Evolutionary conservation across 345 rosid genomes (phyloP).

Genomic region (Rhizophora apiculata): DNA sequence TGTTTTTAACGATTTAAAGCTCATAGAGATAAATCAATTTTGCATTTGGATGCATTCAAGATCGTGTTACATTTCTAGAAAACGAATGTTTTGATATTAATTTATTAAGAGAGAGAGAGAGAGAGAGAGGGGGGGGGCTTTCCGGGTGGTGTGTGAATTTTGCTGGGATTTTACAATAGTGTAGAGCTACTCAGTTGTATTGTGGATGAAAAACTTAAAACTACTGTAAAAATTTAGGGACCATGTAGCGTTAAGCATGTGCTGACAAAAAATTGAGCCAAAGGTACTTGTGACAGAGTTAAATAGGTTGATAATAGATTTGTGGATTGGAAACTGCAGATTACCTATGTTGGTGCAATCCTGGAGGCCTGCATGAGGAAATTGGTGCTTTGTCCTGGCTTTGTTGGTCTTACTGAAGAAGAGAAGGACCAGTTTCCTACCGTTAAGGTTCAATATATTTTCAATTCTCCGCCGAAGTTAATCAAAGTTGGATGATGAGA

Average conservation of each 20-base stretch:
- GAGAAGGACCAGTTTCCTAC: slow-evolving; percentile 71
- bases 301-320: background rate
- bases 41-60: too few species aligned
- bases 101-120: too few species aligned
- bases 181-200: too few species aligned
- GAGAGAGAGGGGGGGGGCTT: too few species aligned
- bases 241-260: background rate
- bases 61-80: too few species aligned
- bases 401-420: slow-evolving; percentile 86
- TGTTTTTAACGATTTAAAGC: too few species aligned
- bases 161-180: too few species aligned
- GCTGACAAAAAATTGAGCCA: background rate
- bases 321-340: slow-evolving; percentile 35
- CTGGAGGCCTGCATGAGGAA: slow-evolving; percentile 93
- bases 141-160: too few species aligned
- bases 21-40: too few species aligned
- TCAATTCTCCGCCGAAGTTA: slow-evolving; percentile 95
- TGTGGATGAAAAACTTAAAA: background rate
- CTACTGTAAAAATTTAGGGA: background rate
- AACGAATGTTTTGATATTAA: too few species aligned
- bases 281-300: background rate
- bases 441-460: slow-evolving; percentile 64
- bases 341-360: slow-evolving; percentile 73
- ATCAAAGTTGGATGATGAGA: slow-evolving; percentile 76
- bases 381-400: slow-evolving; percentile 87